Percentiles rank a stretch among this genome's conserved stretches.
phyloP scores from a whole-genome alignment of 768 basidiomycete species.

The Pulveroboletus sp. region DNA sequence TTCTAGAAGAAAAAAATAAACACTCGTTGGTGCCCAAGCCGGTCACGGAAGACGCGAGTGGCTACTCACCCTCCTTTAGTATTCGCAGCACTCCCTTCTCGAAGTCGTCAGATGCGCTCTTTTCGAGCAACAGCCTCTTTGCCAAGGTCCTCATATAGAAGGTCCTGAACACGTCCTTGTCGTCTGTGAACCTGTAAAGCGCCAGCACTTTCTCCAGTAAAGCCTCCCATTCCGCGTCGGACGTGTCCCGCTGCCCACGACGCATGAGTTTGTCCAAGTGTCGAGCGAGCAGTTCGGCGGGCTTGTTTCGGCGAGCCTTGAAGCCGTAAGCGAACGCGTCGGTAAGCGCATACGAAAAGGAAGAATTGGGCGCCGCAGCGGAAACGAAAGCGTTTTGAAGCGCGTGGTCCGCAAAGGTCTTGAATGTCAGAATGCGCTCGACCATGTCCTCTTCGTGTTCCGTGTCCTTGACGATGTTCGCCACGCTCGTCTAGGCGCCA shows the following conservation, averaged over 20 bases:
- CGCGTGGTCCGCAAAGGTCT: slow-evolving; percentile 50
- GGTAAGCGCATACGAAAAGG: slow-evolving; percentile 62
- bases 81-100: slow-evolving; percentile 82
- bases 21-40: too few species aligned
- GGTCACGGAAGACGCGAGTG: neutral
- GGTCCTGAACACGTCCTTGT: slow-evolving; percentile 90
- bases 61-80: slow-evolving; percentile 69
- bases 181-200: slow-evolving; percentile 83
- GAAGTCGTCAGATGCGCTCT: slow-evolving; percentile 82
- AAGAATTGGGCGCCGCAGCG: slow-evolving; percentile 40
- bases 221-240: slow-evolving; percentile 59
- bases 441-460: slow-evolving; percentile 76
- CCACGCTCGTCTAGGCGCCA: slow-evolving; percentile 47
- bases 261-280: slow-evolving; percentile 86
- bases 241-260: slow-evolving; percentile 69
- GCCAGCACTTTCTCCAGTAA: slow-evolving; percentile 63
- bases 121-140: slow-evolving; percentile 80
- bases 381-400: slow-evolving; percentile 51
- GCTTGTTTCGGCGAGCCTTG: slow-evolving; percentile 71
- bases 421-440: slow-evolving; percentile 62
- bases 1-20: slow-evolving; percentile 44
- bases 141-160: slow-evolving; percentile 88
- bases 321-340: slow-evolving; percentile 76
- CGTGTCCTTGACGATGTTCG: slow-evolving; percentile 60
- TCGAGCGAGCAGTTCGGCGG: slow-evolving; percentile 91